These are phyloP conservation scores for Isatis lusitanica DNA, from an alignment of 441 rosid species.

Conservation along the genomic window DNA sequence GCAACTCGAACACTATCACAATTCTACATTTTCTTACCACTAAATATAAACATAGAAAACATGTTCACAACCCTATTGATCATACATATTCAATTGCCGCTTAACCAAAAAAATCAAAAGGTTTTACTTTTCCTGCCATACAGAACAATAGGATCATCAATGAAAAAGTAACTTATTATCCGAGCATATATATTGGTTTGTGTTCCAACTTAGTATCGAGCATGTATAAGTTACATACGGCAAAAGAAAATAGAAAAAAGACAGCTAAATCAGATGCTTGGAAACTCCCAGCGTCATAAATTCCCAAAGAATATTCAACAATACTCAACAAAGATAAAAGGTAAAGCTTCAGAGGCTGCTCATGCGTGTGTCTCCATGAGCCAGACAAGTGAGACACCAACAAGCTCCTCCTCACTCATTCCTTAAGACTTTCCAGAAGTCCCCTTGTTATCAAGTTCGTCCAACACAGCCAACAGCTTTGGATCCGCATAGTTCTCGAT, in stretches of 20 bases:
- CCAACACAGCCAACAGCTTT: slow-evolving; percentile 70
- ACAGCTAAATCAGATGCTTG: background rate
- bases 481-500: slow-evolving; percentile 77
- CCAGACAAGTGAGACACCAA: slow-evolving; percentile 13
- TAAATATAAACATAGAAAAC: background rate
- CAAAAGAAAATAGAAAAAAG: background rate
- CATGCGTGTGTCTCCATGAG: background rate
- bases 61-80: background rate
- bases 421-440: slow-evolving; percentile 8
- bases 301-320: slow-evolving; percentile 15
- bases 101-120: background rate
- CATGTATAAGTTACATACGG: background rate
- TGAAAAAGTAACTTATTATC: background rate
- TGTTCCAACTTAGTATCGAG: background rate
- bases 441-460: slow-evolving; percentile 55
- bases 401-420: slow-evolving; percentile 26
- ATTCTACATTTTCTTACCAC: background rate
- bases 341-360: slow-evolving; percentile 16
- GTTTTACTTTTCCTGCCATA: background rate
- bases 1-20: background rate
- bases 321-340: background rate
- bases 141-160: background rate
- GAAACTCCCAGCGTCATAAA: background rate
- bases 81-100: background rate
- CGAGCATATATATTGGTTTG: background rate